A percentile compares a stretch with the other conserved stretches of the same genome.
Evolutionary conservation across 441 rosid genomes (phyloP).

Genomic region (Gossypium armourianum): DNA sequence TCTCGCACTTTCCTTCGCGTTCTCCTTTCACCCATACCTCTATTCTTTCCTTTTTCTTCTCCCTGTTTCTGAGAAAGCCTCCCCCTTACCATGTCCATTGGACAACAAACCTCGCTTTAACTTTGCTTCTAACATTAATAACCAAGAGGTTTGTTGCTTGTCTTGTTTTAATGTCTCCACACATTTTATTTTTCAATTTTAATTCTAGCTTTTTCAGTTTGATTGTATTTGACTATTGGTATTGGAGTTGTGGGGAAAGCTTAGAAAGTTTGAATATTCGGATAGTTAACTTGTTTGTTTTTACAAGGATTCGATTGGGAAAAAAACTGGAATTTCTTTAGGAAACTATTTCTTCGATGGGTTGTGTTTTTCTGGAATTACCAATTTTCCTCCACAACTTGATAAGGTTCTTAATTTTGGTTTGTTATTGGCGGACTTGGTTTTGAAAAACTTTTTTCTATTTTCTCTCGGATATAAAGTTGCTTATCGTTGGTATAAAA

Average conservation of each 20-base stretch:
- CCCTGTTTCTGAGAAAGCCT: not conserved
- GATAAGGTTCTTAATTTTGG: not conserved
- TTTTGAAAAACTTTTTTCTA: not conserved
- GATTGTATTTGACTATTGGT: not conserved
- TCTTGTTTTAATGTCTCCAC: not conserved
- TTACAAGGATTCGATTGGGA: not conserved
- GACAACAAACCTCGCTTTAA: not conserved
- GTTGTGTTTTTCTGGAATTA: not conserved
- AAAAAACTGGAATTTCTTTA: too few species aligned
- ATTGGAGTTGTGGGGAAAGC: not conserved
- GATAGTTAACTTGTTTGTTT: not conserved
- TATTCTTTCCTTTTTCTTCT: not conserved
- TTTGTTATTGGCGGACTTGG: not conserved
- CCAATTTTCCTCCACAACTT: not conserved
- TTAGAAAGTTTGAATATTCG: not conserved
- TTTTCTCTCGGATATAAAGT: not conserved
- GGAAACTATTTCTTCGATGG: not conserved
- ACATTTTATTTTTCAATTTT: not conserved
- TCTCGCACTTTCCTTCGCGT: constrained; percentile 18
- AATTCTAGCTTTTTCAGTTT: not conserved
- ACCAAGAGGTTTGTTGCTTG: not conserved
- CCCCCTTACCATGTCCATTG: not conserved
- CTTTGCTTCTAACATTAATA: not conserved
- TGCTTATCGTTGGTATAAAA: not conserved
- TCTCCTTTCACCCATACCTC: not conserved